Evolutionary conservation across 768 basidiomycete genomes (phyloP).

Genomic region (Trametes meyenii): DNA sequence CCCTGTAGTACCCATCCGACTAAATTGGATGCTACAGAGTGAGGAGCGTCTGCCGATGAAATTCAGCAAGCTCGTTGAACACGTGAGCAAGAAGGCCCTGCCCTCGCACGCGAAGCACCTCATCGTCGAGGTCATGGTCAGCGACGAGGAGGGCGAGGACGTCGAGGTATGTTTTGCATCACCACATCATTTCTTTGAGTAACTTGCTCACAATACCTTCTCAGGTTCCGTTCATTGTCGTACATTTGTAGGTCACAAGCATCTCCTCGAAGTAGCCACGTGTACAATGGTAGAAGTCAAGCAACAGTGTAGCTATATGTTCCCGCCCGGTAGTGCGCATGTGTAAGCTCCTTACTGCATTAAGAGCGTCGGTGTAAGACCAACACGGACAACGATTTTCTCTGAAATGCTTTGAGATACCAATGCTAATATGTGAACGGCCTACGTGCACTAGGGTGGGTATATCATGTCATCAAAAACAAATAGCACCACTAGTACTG

Average conservation of each 20-base stretch:
- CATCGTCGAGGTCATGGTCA: conserved; percentile 92
- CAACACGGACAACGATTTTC: not conserved
- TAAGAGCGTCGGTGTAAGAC: not conserved
- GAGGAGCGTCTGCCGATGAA: conserved; percentile 87
- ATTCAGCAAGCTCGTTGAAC: conserved; percentile 89
- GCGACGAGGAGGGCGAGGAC: conserved; percentile 90
- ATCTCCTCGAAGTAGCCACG: not conserved
- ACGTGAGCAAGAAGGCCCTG: conserved; percentile 93
- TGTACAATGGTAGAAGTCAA: conserved; percentile 21
- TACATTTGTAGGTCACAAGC: conserved; percentile 50
- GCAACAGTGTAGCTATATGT: conserved; percentile 22
- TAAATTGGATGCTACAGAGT: conserved; percentile 50
- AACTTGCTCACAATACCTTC: conserved; percentile 6
- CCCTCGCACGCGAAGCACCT: conserved; percentile 82
- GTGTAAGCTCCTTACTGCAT: not conserved
- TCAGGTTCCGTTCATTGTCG: conserved; percentile 84
- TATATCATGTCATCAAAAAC: no score
- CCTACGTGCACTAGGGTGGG: no score
- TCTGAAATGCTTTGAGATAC: no score
- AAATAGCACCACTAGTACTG: no score
- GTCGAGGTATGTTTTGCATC: conserved; percentile 68
- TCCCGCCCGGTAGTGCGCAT: not conserved
- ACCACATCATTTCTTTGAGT: not conserved
- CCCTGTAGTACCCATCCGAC: not conserved
- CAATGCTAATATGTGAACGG: no score